A percentile compares a stretch with the other conserved stretches of the same genome.
phyloP scores from a whole-genome alignment of 2,329 filamentous ascomycete genomes.

The Geosmithia morbida region DNA sequence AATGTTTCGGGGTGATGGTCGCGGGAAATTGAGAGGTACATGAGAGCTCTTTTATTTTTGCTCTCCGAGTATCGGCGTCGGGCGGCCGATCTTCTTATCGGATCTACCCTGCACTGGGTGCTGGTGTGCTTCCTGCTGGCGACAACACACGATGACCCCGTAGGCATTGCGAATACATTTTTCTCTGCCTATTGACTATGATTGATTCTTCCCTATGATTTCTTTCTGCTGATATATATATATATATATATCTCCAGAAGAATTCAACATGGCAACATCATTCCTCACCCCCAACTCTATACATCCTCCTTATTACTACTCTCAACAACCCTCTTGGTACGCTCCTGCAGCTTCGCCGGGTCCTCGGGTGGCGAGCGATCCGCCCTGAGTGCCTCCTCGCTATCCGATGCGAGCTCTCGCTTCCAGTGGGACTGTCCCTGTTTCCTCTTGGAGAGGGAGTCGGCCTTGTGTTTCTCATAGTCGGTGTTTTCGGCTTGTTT shows the following conservation, averaged over 20 bases:
- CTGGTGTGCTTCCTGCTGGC: too few relatives aligned
- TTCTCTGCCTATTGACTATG: too few relatives aligned
- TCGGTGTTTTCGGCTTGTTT: slow-evolving; percentile 19
- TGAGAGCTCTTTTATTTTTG: neutral
- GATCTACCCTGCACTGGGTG: neutral
- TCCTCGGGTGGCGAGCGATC: slow-evolving; percentile 29
- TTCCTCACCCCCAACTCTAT: slow-evolving; percentile 14
- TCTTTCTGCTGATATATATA: too few relatives aligned
- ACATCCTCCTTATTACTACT: slow-evolving; percentile 29
- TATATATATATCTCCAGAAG: too few relatives aligned
- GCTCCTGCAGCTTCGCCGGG: slow-evolving; percentile 38
- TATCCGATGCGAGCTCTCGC: slow-evolving; percentile 61
- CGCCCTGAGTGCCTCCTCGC: slow-evolving; percentile 63
- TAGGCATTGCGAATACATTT: too few relatives aligned
- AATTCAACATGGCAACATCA: too few relatives aligned
- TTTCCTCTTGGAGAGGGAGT: slow-evolving; percentile 51
- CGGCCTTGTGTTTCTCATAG: slow-evolving; percentile 44
- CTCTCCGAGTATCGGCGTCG: neutral
- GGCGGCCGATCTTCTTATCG: neutral
- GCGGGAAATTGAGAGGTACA: neutral
- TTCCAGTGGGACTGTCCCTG: slow-evolving; percentile 62
- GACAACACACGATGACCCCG: too few relatives aligned
- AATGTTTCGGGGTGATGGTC: neutral
- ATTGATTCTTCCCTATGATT: too few relatives aligned
- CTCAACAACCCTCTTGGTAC: slow-evolving; percentile 37